Base-by-base conservation (phyloP, 495 filamentous ascomycete species). In the Penicillium mononematosum region DNA sequence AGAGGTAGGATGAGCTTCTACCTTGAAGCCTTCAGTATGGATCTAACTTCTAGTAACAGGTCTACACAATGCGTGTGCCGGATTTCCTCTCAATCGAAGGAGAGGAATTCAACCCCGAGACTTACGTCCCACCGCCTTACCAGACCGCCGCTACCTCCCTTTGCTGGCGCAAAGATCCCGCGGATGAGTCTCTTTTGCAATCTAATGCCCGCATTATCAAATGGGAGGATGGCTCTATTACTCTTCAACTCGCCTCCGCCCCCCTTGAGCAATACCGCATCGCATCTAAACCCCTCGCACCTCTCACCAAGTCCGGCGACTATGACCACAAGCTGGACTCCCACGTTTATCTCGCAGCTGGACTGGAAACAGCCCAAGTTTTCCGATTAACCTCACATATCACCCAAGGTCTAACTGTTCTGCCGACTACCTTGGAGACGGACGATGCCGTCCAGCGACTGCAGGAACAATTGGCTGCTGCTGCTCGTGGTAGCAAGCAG, bases 211-310 rank as follows among this genome's bases (percentile, higher is more conserved):
- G 87, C 45, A 75, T 93, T 27, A 83, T 91, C 54, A 83, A 81
- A 57, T 96, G 91, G 91, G 88, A 88, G 56, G 90, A 96, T 64
- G 90, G 90, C 38, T 91, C 88, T 6, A 70, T 91, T 27, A 96
- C 92, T 16, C 77, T 97, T 10, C 88, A 91, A 64, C 74, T 90
- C 34, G 88, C 85, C 22, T 84, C 82, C 0, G 78, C 85, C 7
- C 88, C 92, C 9, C 78, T 79, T 48, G 85, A 88, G 59, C 91
- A 96, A 62, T 96, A 90, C 75, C 85, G 88, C 60, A 83, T 96
- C 39, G 76, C 85, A 54, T 83, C 82, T 59, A 93, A 92, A 73
- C 70, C 80, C 3, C 86, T 96, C 54, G 89, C 88, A 1, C 89
- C 90, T 41, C 80, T 85, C 38, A 80, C 79, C 60, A 83, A 83